Evolutionary conservation across 129 eudicot species (phyloP).

Genomic region (Gnaphalium uliginosum): DNA sequence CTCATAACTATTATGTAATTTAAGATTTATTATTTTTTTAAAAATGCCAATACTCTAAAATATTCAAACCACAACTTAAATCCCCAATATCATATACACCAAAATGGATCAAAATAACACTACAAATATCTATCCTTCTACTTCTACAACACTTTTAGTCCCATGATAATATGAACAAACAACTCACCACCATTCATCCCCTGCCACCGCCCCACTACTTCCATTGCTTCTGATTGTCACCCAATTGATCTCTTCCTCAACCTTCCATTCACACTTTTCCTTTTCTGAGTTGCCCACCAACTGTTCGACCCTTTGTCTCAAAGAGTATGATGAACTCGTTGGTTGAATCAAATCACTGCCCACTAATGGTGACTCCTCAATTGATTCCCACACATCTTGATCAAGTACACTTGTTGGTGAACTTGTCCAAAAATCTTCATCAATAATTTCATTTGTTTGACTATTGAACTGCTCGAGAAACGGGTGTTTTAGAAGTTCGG

Average conservation of each 20-base stretch:
- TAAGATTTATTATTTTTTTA: too few species aligned
- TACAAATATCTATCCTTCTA: constrained; percentile 16
- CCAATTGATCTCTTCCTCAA: constrained; percentile 53
- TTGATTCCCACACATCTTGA: constrained; percentile 56
- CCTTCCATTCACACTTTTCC: constrained; percentile 33
- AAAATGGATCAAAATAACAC: constrained; percentile 17
- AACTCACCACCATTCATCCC: constrained; percentile 26
- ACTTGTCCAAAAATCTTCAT: constrained; percentile 25
- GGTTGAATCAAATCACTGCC: constrained; percentile 10
- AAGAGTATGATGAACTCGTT: constrained; percentile 21
- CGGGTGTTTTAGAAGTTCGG: constrained; percentile 59
- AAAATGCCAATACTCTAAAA: background rate
- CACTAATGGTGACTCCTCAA: constrained; percentile 26
- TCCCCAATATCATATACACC: constrained; percentile 14
- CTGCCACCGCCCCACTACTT: constrained; percentile 34
- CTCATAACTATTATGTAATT: too few species aligned
- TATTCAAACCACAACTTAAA: background rate
- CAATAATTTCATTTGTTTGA: background rate
- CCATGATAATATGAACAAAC: constrained; percentile 22
- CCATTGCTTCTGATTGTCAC: constrained; percentile 45
- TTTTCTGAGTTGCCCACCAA: constrained; percentile 38
- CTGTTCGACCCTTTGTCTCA: constrained; percentile 43
- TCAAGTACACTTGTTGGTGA: constrained; percentile 83
- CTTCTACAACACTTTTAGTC: constrained; percentile 31
- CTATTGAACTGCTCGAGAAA: constrained; percentile 39